Evolutionary conservation across 2,329 filamentous ascomycete species (phyloP), one percentile per base, ranked within the genome.

Genomic region (Hymenoscyphus scutula): DNA sequence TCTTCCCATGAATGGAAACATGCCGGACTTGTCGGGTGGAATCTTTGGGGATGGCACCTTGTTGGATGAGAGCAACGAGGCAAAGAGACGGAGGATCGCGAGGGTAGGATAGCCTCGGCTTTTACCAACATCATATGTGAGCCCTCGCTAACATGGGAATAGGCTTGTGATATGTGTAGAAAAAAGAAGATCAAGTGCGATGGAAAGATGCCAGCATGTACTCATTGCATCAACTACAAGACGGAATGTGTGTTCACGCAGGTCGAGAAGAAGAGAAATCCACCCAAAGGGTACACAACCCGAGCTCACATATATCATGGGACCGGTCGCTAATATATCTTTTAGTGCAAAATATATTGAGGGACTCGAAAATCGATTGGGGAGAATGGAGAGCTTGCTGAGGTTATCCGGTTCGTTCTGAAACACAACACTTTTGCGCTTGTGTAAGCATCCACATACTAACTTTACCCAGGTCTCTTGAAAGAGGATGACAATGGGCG

Each of bases 121-220:
- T 56, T 57, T 23, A 45, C 38, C n/a, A 37, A 23, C 11, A 56
- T 38, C 17, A 37, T 15, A 19, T 10, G 25, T 23, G 11, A 13
- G 38, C 41, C 32, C 15, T 51, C 23, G 37, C 61, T 63, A 54
- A 60, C 76, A 48, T 53, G 37, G 25, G n/a, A 53, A 27, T 53
- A 83, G 71, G 83, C 83, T 60, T 85, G 83, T 72, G 83, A 85
- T 67, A 82, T 84, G 92, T 98, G 94, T 75, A 85, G 93, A 71
- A 97, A 96, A 79, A 93, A 91, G 78, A 97, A 94, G 82, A 95
- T 98, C 78, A 98, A 98, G 79, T 98, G 94, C 77, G 95, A 98
- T 74, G 94, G 95, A 69, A 97, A 96, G 79, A 86, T 96, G 78
- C 94, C 95, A 41, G 88, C 92, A 64, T 99, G 95, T 77, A 93